phyloP scores from a whole-genome alignment of 1,139 yeast genomes.

The Suhomyces anneliseae region DNA sequence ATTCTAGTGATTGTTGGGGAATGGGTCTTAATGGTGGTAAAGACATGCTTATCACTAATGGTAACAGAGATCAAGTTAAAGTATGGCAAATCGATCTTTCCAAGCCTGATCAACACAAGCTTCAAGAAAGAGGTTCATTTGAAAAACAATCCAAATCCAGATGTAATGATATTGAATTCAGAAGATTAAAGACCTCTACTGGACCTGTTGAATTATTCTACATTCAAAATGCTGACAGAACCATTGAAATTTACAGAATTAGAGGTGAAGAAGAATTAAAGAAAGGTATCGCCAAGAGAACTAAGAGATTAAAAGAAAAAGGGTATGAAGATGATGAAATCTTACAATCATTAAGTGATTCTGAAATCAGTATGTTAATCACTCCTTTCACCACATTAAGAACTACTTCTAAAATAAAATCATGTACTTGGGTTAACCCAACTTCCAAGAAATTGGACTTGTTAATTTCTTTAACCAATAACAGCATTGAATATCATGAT shows the following conservation, averaged over 20 bases:
- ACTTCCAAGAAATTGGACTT: slow-evolving; percentile 53
- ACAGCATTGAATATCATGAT: slow-evolving; percentile 69
- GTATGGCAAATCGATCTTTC: slow-evolving; percentile 70
- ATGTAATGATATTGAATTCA: slow-evolving; percentile 62
- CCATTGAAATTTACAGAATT: slow-evolving; percentile 78
- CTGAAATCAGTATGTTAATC: slow-evolving; percentile 58
- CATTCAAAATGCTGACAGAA: slow-evolving; percentile 75
- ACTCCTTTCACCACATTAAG: slow-evolving; percentile 66
- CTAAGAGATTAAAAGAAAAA: slow-evolving; percentile 74
- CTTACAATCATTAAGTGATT: slow-evolving; percentile 48
- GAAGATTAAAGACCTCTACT: slow-evolving; percentile 29
- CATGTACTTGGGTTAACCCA: slow-evolving; percentile 55
- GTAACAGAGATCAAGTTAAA: slow-evolving; percentile 79
- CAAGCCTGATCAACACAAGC: slow-evolving; percentile 51
- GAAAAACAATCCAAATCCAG: slow-evolving; percentile 81
- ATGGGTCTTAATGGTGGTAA: slow-evolving; percentile 48
- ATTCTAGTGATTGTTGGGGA: slow-evolving; percentile 91
- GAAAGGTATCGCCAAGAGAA: slow-evolving; percentile 76
- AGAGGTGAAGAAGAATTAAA: slow-evolving; percentile 77
- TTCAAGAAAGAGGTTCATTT: slow-evolving; percentile 63
- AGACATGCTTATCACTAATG: slow-evolving; percentile 63
- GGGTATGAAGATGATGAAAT: slow-evolving; percentile 65
- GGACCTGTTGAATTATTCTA: slow-evolving; percentile 50
- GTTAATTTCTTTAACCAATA: slow-evolving; percentile 65
- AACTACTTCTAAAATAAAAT: slow-evolving; percentile 55